Base-by-base conservation (phyloP, 208 protist species). In the Trypanosoma melophagium region DNA sequence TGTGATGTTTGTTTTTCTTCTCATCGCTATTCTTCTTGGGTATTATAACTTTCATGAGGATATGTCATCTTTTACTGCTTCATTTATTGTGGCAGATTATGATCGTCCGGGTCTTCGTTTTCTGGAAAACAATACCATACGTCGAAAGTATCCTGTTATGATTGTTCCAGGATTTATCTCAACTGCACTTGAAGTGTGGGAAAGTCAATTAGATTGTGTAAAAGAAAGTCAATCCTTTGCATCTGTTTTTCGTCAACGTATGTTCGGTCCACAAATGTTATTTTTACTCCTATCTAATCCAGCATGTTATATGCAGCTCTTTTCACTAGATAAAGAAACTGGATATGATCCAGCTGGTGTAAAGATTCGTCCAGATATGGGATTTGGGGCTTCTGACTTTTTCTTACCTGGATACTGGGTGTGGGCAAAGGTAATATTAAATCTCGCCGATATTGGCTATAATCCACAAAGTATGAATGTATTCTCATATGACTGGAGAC, bases 361-460 rank as follows among this genome's bases (percentile, higher is more conserved):
- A 21, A 89, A 90, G 61, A 76, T 98, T 62, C 85, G 94, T 49
- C 76, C 92, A 7, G 94, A 91, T 68, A 66, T 69, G 9, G 90
- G 91, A 54, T 87, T 97, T 69, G 71, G 79, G 49, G 84, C 88
- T 0, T 85, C 93, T 16, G 92, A 96, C 66, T 96, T 93, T 63
- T 95, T 98, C 55, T 58, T 98, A 10, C 87, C 89, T 0, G 89
- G 89, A 14, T 96, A 90, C 75, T 96, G 92, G 94, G 90, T 97
- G 28, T 98, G 92, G 91, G 91, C 83, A 13, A 96, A 94, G 63
- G 60, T 98, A 38, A 77, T 98, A 31, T 74, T 95, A 31, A 96
- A 96, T 71, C 77, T 98, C n/a, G 92, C 86, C 0, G 89, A 96
- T 49, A 91, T 98, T 63, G 94, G 94, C 55, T 98, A 98, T 79